phyloP scores from a whole-genome alignment of 495 filamentous ascomycete genomes.

The Penicillium daleae region DNA sequence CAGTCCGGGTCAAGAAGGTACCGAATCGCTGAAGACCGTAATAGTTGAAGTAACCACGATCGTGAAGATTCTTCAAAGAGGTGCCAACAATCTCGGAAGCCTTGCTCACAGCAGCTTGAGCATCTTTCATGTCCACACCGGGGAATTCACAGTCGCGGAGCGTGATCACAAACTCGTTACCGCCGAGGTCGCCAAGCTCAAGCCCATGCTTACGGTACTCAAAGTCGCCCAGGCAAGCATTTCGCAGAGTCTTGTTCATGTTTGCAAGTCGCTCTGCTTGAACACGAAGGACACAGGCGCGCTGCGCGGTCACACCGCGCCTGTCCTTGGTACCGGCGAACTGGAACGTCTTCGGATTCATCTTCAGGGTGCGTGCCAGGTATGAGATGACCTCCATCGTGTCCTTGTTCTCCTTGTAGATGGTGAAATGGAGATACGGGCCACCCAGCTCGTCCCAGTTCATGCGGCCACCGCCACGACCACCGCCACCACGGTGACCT shows the following conservation, averaged over 20 bases:
- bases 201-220: conserved; percentile 69
- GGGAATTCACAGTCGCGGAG: conserved; percentile 78
- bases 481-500: conserved; percentile 33
- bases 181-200: conserved; percentile 77
- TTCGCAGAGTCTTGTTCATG: conserved; percentile 64
- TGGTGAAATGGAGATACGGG: conserved; percentile 85
- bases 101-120: conserved; percentile 39
- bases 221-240: conserved; percentile 74
- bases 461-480: conserved; percentile 36
- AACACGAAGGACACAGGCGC: conserved; percentile 72
- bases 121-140: conserved; percentile 46
- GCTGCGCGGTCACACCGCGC: conserved; percentile 84
- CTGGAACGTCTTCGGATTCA: conserved; percentile 70
- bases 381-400: conserved; percentile 89
- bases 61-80: conserved; percentile 56
- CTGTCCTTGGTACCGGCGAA: conserved; percentile 96
- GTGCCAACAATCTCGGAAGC: conserved; percentile 59
- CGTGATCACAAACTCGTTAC: conserved; percentile 92
- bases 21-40: conserved; percentile 95
- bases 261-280: conserved; percentile 62
- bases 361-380: conserved; percentile 67
- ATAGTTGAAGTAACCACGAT: conserved; percentile 91
- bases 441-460: conserved; percentile 70
- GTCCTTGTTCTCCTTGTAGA: conserved; percentile 98
- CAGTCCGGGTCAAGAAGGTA: conserved; percentile 78